Conservation (phyloP, 148 eudicot genomes). For the Rhododendron henanense region DNA sequence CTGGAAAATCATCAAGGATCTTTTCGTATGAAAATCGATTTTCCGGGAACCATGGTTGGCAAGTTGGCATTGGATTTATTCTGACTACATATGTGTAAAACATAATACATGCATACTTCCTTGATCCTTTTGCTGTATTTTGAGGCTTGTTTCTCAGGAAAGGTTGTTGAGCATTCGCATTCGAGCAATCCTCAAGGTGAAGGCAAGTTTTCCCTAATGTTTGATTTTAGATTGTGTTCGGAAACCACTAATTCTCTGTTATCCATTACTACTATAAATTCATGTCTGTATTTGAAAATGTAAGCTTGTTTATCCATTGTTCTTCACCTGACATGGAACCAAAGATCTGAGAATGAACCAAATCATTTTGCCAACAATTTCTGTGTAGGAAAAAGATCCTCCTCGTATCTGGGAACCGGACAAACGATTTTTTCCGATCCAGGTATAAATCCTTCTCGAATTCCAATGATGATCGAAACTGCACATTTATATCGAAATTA, state of each 20-base stretch:
- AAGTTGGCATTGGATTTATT: constrained; percentile 14
- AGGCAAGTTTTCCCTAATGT: not conserved
- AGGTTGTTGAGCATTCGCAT: not conserved
- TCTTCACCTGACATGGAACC: not conserved
- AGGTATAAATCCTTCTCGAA: no score
- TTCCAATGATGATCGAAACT: no score
- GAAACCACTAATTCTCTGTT: not conserved
- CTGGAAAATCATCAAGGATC: not conserved
- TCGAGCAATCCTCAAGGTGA: not conserved
- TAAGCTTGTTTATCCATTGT: not conserved
- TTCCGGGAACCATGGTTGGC: no score
- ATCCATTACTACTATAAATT: not conserved
- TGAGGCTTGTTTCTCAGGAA: not conserved
- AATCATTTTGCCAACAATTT: not conserved
- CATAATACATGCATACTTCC: not conserved
- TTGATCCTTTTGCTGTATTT: not conserved
- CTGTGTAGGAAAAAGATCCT: no score
- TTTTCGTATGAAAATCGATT: not conserved
- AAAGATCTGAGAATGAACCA: not conserved
- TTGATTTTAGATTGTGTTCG: not conserved
- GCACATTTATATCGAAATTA: no score
- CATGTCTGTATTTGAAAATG: not conserved
- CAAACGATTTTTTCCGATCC: not conserved
- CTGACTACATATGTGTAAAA: not conserved
- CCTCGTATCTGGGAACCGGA: no score